Base-by-base conservation (phyloP, 768 basidiomycete genomes). In the Mycena venus region DNA sequence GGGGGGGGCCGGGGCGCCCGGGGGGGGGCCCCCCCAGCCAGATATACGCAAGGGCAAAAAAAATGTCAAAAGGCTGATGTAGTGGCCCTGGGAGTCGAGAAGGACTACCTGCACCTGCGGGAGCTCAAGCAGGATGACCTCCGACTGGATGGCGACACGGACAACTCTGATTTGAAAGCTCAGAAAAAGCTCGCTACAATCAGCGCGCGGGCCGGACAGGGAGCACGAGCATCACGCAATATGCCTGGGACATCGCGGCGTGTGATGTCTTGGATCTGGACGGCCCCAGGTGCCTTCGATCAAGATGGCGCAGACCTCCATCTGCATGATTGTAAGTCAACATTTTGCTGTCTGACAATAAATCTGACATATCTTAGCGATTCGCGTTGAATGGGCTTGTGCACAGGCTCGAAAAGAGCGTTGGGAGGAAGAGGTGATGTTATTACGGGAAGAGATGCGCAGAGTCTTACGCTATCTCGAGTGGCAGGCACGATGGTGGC, bases 361-460 rank as follows among this genome's bases (percentile, higher is more conserved):
- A 36, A 36, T 12, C 31, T 67, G 49, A 51, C 40, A 19, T 60
- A 21, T 32, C 42, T 44, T 49, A 78, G 77, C 68, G 55, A 38
- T 78, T n/a, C 67, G 71, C 25, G 74, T 78, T 14, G 73, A 75
- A 36, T 77, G 73, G 68, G 58, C 69, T 2, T 67, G 72, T 44
- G 36, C 60, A 19, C 68, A 40, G 2, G 74, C 76, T 2, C 69
- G 74, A 7, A 70, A 60, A 36, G 23, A 29, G 5, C 70, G 76
- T 10, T 77, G 74, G 76, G 62, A 56, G 17, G 76, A 77, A 32
- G 76, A 77, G 55, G 69, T 75, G 19, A 36, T 59, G 21, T 55
- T 75, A 9, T 59, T 75, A 19, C 55, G 62, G 19, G 74, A 78
- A 40, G 79, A 80, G 68, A 80, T 79, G 79, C 31, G 74, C 8